Evolutionary conservation across 73 alveolate species (phyloP), one percentile per base, ranked within the genome.

Genomic region (Paraurostyla sp.): DNA sequence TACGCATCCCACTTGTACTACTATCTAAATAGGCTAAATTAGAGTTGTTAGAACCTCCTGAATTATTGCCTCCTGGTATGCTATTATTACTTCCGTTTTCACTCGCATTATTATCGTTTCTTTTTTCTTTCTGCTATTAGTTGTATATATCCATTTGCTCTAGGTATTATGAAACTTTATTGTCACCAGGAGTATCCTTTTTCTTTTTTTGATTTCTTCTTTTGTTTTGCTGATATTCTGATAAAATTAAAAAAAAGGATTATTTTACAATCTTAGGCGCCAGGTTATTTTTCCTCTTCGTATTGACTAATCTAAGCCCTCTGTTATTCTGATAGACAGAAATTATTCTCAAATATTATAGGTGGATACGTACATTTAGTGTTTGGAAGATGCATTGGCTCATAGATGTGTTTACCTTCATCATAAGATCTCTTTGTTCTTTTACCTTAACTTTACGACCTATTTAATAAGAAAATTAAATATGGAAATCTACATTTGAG

Each of bases 71-170:
- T 3, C 58, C 58, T 13, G 82, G 82, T n/a, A 33, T 40, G 46
- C 82, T 65, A 65, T 65, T 65, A 38, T 65, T 65, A 38, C 82
- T 65, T 2, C 60, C 58, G 41, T 65, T 65, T 38, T 65, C 82
- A 38, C 54, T 22, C 41, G 82, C 35, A 11, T 33, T 65, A 25
- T 60, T 60, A 30, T 15, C 36, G 18, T 15, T 58, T 0, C 46
- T n/a, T 38, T 15, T 65, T 38, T 65, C 46, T 65, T 38, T 9
- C 36, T 65, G 25, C 36, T 65, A 9, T 38, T 65, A 20, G 32
- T 65, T 65, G 25, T 16, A 65, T 40, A 38, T 9, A 6, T 25
- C 82, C 82, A 65, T 65, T 65, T 65, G 25, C 82, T 65, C 56
- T 15, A 65, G 36, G 58, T 65, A 65, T 20, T 35, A 23, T 1